Percentiles rank a stretch among this genome's conserved stretches.
Conservation (phyloP, 2,329 filamentous ascomycete species). For the Diaporthe sp. region DNA sequence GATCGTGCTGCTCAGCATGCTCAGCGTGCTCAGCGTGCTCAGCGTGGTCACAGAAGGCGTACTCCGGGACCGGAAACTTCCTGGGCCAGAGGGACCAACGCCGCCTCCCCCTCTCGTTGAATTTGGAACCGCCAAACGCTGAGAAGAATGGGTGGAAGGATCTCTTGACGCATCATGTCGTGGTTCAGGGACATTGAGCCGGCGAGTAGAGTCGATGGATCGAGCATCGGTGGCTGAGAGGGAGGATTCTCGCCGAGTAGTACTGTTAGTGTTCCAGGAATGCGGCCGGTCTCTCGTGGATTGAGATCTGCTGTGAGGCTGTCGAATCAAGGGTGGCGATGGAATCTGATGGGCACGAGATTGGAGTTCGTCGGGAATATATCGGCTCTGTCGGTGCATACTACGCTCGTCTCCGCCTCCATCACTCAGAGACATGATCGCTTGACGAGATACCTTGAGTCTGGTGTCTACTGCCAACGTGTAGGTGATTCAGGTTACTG, state of each 20-base stretch:
- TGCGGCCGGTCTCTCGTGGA: neutral
- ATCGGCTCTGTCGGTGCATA: neutral
- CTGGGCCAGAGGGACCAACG: neutral
- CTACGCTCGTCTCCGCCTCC: neutral
- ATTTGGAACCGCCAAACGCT: neutral
- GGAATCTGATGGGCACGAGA: neutral
- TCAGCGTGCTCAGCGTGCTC: no score
- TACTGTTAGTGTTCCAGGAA: neutral
- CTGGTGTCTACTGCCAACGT: neutral
- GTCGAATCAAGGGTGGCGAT: neutral
- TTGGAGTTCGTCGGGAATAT: neutral
- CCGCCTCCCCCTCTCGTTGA: neutral
- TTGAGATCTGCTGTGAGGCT: neutral
- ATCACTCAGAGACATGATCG: neutral
- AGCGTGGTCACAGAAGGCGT: neutral
- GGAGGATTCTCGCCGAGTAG: neutral
- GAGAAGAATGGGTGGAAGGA: neutral
- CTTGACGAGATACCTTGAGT: neutral
- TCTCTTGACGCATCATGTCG: neutral
- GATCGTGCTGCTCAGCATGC: neutral
- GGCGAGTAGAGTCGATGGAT: neutral
- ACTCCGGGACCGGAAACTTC: neutral
- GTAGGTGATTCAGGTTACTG: neutral
- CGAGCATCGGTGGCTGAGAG: neutral
- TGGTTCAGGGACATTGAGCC: neutral